Evolutionary conservation across 495 filamentous ascomycete genomes (phyloP), one percentile per base, ranked within the genome.

Genomic region (Letharia lupina): DNA sequence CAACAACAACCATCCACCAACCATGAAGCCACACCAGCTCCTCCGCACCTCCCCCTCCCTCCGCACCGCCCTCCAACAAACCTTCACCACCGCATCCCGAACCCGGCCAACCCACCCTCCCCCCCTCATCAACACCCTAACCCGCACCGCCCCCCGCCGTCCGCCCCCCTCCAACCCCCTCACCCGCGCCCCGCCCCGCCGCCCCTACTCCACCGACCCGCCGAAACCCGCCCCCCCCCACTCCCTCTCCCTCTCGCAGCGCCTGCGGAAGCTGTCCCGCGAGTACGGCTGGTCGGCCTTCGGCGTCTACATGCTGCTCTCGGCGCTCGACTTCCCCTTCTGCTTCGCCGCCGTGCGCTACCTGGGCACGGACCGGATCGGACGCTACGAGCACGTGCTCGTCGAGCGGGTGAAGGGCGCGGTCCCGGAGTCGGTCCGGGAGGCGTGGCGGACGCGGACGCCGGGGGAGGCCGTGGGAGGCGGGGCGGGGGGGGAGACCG

Each of bases 201-300:
- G 62, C 23, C 65, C 42, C 31, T 62, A 65, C 48, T 45, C 68
- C 28, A 61, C 50, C 31, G 58, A 65, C 48, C 31, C 68, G 18
- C 61, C 50, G 4, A 18, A 66, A 42, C 39, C 62, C 40, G 48
- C 60, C 41, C 28, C 61, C 69, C 20, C 63, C 71, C 16, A 16
- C 50, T 2, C 44, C 33, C 77, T 75, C 18, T 84, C 87, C 3
- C 73, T 96, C 9, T 85, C 89, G 0, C 83, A 81, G 64, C 82
- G 90, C 13, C 74, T 98, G 66, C 88, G 84, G 72, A 90, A 90
- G 70, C 81, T 98, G n/a, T 91, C 89, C 1, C 83, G 88, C 52
- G 95, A 97, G 76, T 99, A 99, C 74, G 94, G 94, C 48, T 97
- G 92, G 90, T 83, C 89, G 13, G 92, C 93, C 3, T 74, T 96